These are phyloP conservation scores for Penicillium vulpinum DNA, from an alignment of 2,329 filamentous ascomycete genomes.

Conservation along the genomic window DNA sequence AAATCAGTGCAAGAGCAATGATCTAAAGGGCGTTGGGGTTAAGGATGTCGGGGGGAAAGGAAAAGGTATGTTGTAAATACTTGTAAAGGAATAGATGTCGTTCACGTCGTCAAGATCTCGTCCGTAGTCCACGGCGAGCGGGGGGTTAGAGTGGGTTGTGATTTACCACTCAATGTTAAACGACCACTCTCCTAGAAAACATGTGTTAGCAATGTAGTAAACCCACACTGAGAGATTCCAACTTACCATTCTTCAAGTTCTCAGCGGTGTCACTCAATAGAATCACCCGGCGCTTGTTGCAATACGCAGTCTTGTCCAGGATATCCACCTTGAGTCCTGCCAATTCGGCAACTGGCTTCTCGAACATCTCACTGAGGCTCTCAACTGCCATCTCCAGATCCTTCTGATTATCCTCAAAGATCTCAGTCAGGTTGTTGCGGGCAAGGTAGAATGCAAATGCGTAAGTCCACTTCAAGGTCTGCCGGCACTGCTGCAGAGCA, in stretches of 20 bases:
- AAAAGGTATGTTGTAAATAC: neutral
- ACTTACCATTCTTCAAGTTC: slow-evolving; percentile 79
- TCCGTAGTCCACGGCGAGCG: neutral
- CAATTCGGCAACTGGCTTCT: slow-evolving; percentile 88
- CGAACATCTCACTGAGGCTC: slow-evolving; percentile 97
- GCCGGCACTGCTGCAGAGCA: slow-evolving; percentile 91
- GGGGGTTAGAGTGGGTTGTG: neutral
- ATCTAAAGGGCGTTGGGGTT: neutral
- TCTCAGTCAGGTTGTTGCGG: slow-evolving; percentile 91
- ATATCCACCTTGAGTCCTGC: slow-evolving; percentile 91
- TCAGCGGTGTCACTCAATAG: slow-evolving; percentile 89
- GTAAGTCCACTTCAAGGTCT: slow-evolving; percentile 99
- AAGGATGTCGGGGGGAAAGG: neutral
- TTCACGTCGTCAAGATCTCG: slow-evolving; percentile 27
- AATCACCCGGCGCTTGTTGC: slow-evolving; percentile 87
- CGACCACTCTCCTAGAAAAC: slow-evolving; percentile 43
- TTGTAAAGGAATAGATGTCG: slow-evolving; percentile 7
- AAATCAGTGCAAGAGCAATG: neutral
- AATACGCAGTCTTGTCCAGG: slow-evolving; percentile 97
- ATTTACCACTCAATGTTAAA: slow-evolving; percentile 47
- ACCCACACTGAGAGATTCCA: neutral
- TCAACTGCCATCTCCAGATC: slow-evolving; percentile 97
- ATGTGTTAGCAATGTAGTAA: neutral
- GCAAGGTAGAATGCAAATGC: slow-evolving; percentile 98
- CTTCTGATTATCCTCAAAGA: slow-evolving; percentile 98